Base-by-base conservation (phyloP, 371 early-diverging fungal species). In the Haplosporangium sp. region DNA sequence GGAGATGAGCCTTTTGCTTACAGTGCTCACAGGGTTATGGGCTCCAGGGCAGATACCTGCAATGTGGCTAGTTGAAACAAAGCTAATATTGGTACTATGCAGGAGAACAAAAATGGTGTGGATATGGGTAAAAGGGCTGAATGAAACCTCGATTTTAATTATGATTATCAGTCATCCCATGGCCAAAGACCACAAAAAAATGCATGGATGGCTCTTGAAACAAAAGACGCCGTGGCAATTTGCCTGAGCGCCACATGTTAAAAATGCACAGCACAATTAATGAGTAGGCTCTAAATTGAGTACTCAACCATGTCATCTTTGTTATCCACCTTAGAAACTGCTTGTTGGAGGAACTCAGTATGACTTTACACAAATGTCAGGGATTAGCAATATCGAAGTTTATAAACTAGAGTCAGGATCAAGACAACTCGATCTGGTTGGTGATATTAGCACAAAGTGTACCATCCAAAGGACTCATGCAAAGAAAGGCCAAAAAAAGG, bases 401-500 rank as follows among this genome's bases (percentile, higher is more conserved):
- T 79, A 79, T 38, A 63, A 58, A 34, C 53, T 71, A 38, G 39
- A 74, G 8, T 19, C 64, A 9, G 79, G 71, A 34, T n/a, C 74
- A 40, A 74, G 71, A 15, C 74, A 70, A 20, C 55, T 79, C 60
- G 74, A 74, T 56, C 63, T 79, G 27, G 79, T 74, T 48, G 79
- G 79, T 19, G 62, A 79, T 42, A 64, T 79, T 34, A 71, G 60
- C 13, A 48, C 74, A 42, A 79, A 74, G 53, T 79, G 71, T 45
- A 67, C 71, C n/a, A 68, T 79, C 44, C 79, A 79, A 42, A 62
- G 65, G 52, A 79, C 74, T 9, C 74, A 74, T 45, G 68, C 56
- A 40, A 70, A 67, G 61, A 67, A 70, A 35, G 79, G 67, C n/a
- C 71, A 66, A 27, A 74, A 71, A 69, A 78, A 78, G 61, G 74